Conservation (phyloP, 2,329 filamentous ascomycete species). For the Aspergillus eucalypticola region DNA sequence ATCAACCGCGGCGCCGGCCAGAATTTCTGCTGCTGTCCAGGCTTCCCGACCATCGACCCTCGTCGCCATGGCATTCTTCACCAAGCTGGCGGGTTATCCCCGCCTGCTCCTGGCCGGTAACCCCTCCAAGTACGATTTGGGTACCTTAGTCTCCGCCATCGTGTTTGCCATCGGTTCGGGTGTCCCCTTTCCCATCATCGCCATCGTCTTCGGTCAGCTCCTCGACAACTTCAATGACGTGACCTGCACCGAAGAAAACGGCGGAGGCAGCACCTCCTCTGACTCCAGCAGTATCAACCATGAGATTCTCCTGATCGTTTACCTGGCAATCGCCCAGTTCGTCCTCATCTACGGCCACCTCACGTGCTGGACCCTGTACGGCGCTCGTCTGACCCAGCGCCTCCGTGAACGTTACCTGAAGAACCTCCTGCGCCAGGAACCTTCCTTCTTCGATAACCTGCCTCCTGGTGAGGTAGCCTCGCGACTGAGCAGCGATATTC, state of each 20-base stretch:
- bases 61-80: slow-evolving; percentile 29
- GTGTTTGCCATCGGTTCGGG: slow-evolving; percentile 38
- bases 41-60: slow-evolving; percentile 1
- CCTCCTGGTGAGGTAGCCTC: slow-evolving; percentile 64
- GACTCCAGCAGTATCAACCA: slow-evolving; percentile 39
- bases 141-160: slow-evolving; percentile 30
- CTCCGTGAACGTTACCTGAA: slow-evolving; percentile 63
- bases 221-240: slow-evolving; percentile 42
- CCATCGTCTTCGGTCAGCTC: slow-evolving; percentile 43
- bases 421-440: slow-evolving; percentile 61
- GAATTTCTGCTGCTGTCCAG: not conserved
- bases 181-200: slow-evolving; percentile 44
- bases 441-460: slow-evolving; percentile 64
- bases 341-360: slow-evolving; percentile 65
- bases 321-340: slow-evolving; percentile 65
- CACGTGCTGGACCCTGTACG: slow-evolving; percentile 64
- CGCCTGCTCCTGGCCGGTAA: slow-evolving; percentile 40
- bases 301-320: slow-evolving; percentile 63
- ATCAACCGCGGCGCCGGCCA: not conserved
- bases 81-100: slow-evolving; percentile 38
- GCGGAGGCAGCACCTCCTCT: slow-evolving; percentile 11
- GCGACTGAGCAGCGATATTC: slow-evolving; percentile 65
- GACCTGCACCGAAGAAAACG: slow-evolving; percentile 25
- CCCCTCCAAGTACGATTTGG: slow-evolving; percentile 35
- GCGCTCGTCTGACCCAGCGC: slow-evolving; percentile 63